These are phyloP conservation scores for Fragaria ananassa DNA, from an alignment of 306 rosid species.

Conservation along the genomic window DNA sequence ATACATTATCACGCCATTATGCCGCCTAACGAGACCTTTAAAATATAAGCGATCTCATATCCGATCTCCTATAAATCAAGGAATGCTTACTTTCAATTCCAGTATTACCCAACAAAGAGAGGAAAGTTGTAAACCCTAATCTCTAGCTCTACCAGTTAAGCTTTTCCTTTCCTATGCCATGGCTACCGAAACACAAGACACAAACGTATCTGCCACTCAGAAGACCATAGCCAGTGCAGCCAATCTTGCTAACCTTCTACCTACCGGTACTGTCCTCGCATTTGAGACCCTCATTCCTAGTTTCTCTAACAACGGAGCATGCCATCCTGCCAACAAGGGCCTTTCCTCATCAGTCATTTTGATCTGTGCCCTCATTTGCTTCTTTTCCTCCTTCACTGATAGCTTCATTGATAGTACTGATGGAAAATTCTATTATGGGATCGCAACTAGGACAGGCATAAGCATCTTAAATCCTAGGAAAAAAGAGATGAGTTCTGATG, in stretches of 20 bases:
- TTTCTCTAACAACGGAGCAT: slow-evolving; percentile 45
- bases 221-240: slow-evolving; percentile 36
- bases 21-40: not conserved
- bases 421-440: slow-evolving; percentile 22
- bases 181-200: not conserved
- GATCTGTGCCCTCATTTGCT: slow-evolving; percentile 30
- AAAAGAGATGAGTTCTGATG: not conserved
- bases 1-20: not conserved
- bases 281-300: slow-evolving; percentile 37
- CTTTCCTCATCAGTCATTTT: slow-evolving; percentile 17
- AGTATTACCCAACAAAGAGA: not conserved
- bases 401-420: slow-evolving; percentile 8
- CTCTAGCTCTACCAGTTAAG: not conserved
- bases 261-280: slow-evolving; percentile 38
- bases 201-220: not conserved
- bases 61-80: not conserved
- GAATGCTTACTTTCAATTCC: not conserved
- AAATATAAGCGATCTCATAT: not conserved
- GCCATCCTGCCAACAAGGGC: slow-evolving; percentile 25
- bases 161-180: not conserved
- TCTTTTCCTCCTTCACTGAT: slow-evolving; percentile 36
- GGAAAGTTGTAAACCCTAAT: not conserved
- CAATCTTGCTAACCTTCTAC: slow-evolving; percentile 38
- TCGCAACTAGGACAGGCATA: slow-evolving; percentile 28
- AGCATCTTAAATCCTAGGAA: slow-evolving; percentile 12